Base-by-base conservation (phyloP, 495 filamentous ascomycete genomes). In the Pseudotulostoma volvatum region DNA sequence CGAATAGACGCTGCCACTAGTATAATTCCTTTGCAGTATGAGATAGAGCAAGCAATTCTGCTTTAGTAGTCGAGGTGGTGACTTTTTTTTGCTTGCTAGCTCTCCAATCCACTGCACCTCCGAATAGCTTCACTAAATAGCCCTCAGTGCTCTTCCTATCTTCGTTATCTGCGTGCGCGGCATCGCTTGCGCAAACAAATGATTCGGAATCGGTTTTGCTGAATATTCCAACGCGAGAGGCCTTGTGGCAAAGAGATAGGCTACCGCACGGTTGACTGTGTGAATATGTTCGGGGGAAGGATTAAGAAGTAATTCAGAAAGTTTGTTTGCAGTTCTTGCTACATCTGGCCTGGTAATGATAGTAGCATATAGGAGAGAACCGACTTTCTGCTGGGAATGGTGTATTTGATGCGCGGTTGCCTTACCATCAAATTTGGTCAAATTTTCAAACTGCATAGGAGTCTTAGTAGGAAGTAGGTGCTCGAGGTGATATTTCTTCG, bases 261-360 rank as follows among this genome's bases (percentile, higher is more conserved):
- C 13, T n/a, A 54, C 35, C 1, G 45, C 33, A 31, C 34, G 23
- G 15, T 50, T 34, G 23, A 40, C 36, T 3, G 38, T 38, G 0
- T 42, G 9, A n/a, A 38, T 33, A 31, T 56, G 44, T 3, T 36
- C 7, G 2, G 35, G 43, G 8, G 17, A 16, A 4, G 45, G 51
- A 42, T 57, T 57, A 3, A 31, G 23, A 0, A 53, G 34, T 31
- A 42, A 49, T 34, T 48, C 18, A 19, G 49, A 34, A 8, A 57
- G 31, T 7, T 44, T 37, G 1, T 19, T 15, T 0, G 41, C 36
- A 14, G 11, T 30, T 15, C 36, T 38, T 1, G 51, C 43, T 8
- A 47, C 37, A 39, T 59, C 48, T 14, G 44, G 31, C n/a, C 42
- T 9, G 1, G 53, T 54, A n/a, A 42, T 52, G 0, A 39, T 44